Evolutionary conservation across 768 basidiomycete species (phyloP), one percentile per base, ranked within the genome.

Genomic region (Psilocybe subaeruginosa): DNA sequence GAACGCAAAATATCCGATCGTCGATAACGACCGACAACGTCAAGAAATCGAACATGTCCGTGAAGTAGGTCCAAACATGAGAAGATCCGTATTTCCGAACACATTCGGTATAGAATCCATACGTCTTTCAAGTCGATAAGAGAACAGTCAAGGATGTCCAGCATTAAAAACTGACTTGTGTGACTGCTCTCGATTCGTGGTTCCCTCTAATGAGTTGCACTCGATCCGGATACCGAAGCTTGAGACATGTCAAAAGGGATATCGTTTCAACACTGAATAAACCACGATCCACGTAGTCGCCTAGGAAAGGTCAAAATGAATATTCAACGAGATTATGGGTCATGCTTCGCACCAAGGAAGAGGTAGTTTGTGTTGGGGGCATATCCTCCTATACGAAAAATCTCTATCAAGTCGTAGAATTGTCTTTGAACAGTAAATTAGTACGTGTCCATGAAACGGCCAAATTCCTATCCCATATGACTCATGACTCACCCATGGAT

Each of bases 11-110:
- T 83, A 99, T 98, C 70, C 89, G 90, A 79, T 99, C 95, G 77
- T 99, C 97, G 68, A 99, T 98, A 63, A 99, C 97, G 59, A 97
- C 96, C 35, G 93, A 95, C 59, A 99, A 81, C 9, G 97, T 99
- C 67, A 99, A 77, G 79, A 95, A 99, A 80, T 99, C 97, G 76
- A 99, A 99, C 97, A 99, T 97, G 78, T 99, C 97, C 61, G 97
- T 99, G 71, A 99, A 99, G 76, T 99, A 98, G 29, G 94, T 95
- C 97, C 97, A 99, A 35, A 98, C 97, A 68, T 92, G 90, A 33
- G 95, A 89, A 2, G 93, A 90, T 57, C 95, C 96, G 69, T 99
- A 99, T 77, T 99, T 99, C 45, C 96, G 85, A 19, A 97, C 89
- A 70, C 97, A 99, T 82, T 99, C 97, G 39, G 94, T 92, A 76